A percentile compares a stretch with the other conserved stretches of the same genome.
Evolutionary conservation across 2,329 filamentous ascomycete species (phyloP).

Genomic region (Fusarium mundagurra): DNA sequence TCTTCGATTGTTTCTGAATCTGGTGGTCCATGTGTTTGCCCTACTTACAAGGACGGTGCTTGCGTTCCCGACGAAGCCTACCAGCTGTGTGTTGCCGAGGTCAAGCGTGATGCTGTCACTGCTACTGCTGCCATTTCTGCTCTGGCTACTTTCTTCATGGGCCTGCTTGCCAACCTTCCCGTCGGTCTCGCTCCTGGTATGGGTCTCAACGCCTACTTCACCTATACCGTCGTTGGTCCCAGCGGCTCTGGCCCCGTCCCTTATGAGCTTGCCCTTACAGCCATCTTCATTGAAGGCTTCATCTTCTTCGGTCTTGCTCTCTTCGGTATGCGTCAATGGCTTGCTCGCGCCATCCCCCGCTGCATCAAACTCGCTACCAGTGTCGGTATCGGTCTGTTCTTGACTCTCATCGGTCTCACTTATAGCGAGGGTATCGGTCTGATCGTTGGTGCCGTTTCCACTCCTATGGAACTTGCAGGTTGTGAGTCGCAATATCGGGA

Average conservation of each 20-base stretch:
- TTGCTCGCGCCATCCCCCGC: conserved; percentile 82
- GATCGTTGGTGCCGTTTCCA: conserved; percentile 73
- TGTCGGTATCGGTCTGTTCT: conserved; percentile 85
- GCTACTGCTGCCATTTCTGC: conserved; percentile 86
- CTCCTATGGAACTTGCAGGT: conserved; percentile 79
- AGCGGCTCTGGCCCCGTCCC: conserved; percentile 79
- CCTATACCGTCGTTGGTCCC: conserved; percentile 76
- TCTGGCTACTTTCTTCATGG: conserved; percentile 84
- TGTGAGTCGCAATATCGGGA: conserved; percentile 60
- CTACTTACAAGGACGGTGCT: conserved; percentile 56
- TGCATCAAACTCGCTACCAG: conserved; percentile 89
- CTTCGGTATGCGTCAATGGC: conserved; percentile 86
- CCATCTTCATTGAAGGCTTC: conserved; percentile 88
- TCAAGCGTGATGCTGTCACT: conserved; percentile 84
- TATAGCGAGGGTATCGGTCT: conserved; percentile 86
- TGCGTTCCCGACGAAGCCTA: conserved; percentile 68
- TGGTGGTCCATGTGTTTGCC: conserved; percentile 81
- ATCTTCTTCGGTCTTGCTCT: conserved; percentile 84
- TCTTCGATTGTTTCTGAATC: conserved; percentile 67
- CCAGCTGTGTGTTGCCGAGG: conserved; percentile 66
- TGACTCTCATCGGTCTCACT: conserved; percentile 79
- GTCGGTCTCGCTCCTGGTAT: conserved; percentile 56
- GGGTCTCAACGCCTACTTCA: conserved; percentile 86
- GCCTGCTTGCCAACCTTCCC: conserved; percentile 78
- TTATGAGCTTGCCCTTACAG: conserved; percentile 80